A percentile compares a stretch with the other conserved stretches of the same genome.
Conservation (phyloP, 148 eudicot genomes). For the Vaccinium darrowii region DNA sequence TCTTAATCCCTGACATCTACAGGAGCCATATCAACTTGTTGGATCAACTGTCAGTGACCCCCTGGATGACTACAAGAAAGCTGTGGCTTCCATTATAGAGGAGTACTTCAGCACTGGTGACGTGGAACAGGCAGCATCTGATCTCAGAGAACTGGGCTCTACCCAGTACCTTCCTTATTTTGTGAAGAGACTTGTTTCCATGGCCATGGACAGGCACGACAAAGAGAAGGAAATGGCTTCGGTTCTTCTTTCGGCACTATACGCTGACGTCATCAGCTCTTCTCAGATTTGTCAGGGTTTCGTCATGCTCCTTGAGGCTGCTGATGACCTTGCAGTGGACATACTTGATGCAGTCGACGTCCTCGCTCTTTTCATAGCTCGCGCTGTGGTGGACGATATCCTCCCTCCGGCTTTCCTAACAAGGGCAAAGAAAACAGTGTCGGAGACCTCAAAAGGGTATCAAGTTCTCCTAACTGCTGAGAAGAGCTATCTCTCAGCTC, state of each 20-base stretch:
- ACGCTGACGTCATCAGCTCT: conserved; percentile 77
- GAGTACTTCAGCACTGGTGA: conserved; percentile 83
- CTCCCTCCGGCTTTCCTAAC: conserved; percentile 90
- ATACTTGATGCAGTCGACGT: conserved; percentile 83
- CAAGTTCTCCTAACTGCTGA: conserved; percentile 83
- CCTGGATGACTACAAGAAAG: conserved; percentile 92
- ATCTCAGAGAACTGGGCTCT: conserved; percentile 81
- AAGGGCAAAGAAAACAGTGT: conserved; percentile 57
- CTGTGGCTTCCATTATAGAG: conserved; percentile 81
- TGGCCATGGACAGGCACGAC: conserved; percentile 96
- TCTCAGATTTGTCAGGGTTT: conserved; percentile 90
- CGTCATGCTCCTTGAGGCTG: conserved; percentile 80
- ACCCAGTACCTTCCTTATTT: conserved; percentile 87
- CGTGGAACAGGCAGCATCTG: conserved; percentile 78
- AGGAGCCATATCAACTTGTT: conserved; percentile 96
- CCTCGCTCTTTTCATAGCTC: conserved; percentile 82
- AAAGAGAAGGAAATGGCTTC: conserved; percentile 99
- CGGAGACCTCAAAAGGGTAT: conserved; percentile 65
- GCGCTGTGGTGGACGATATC: conserved; percentile 95
- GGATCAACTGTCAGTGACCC: conserved; percentile 76
- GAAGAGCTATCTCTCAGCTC: conserved; percentile 97
- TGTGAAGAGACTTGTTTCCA: conserved; percentile 82
- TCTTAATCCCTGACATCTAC: conserved; percentile 16
- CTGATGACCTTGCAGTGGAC: conserved; percentile 89
- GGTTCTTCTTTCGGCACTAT: conserved; percentile 84